phyloP scores from a whole-genome alignment of 345 rosid species.

The Boechera retrofracta region DNA sequence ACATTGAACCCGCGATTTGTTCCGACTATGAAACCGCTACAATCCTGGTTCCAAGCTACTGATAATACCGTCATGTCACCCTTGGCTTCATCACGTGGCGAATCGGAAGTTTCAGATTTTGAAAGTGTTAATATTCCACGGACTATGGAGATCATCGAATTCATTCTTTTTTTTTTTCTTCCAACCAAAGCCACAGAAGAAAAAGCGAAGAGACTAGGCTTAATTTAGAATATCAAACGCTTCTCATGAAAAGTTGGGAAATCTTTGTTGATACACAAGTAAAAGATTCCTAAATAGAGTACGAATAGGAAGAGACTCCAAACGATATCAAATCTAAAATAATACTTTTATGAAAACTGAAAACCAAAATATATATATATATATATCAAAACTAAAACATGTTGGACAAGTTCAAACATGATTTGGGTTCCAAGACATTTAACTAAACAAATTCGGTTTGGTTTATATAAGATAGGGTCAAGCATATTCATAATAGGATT shows the following conservation, averaged over 20 bases:
- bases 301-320: background rate
- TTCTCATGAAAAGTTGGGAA: background rate
- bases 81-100: slow-evolving; percentile 41
- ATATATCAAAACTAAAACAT: too few relatives aligned
- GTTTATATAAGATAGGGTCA: too few relatives aligned
- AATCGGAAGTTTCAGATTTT: slow-evolving; percentile 34
- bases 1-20: slow-evolving; percentile 70
- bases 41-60: slow-evolving; percentile 80
- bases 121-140: slow-evolving; percentile 45
- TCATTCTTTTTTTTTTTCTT: slow-evolving; percentile 44
- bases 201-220: background rate
- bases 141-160: slow-evolving; percentile 56
- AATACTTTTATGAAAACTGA: background rate
- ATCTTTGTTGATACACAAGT: background rate
- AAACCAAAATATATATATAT: background rate
- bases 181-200: background rate
- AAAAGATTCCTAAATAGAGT: background rate
- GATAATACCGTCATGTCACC: slow-evolving; percentile 57
- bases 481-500: too few relatives aligned
- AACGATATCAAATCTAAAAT: background rate
- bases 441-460: too few relatives aligned
- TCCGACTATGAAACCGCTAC: slow-evolving; percentile 78
- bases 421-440: too few relatives aligned
- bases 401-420: too few relatives aligned
- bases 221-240: background rate